Base-by-base conservation (phyloP, 305 asterid genomes). In the Rubia peregrina region DNA sequence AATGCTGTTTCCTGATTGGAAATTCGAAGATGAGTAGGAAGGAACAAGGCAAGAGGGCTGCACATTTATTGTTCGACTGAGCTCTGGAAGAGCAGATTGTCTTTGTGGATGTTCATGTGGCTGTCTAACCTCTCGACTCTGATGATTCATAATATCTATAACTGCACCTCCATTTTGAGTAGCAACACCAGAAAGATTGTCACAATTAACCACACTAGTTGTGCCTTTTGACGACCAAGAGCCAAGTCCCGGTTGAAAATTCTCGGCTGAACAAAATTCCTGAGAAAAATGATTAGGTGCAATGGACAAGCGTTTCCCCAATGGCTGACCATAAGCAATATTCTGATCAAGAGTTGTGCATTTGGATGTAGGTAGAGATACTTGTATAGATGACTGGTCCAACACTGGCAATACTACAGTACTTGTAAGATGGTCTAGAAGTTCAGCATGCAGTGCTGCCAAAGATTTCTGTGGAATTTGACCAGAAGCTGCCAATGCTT, bases 41-140 rank as follows among this genome's bases (percentile, higher is more conserved):
- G 85, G 86, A 74, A 86, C 95, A 77, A 90, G 73, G 79, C 93
- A 85, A 77, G 96, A 90, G 75, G 96, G 93, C 70, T 80, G 89
- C 65, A 88, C 96, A 75, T 83, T 90, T 67, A 88, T 79, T 46
- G 82, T 57, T 67, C 83, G 82, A 69, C 63, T 74, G 14, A 87
- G 74, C 57, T 82, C 92, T 21, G 60, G 67, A 33, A 83, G 46
- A 48, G 64, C 43, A 49, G 85, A 72, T 69, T 81, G 88, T 73
- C 80, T 88, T 73, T 84, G 88, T 42, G 59, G 84, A 55, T 77
- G 85, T 55, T 70, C 76, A 68, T 81, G 89, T 72, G 76, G 85
- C 77, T 70, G 76, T 13, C 66, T 65, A 68, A 74, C 67, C 75
- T 73, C 74, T 40, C 69, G 80, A 43, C 68, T 71, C 53, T 73